phyloP scores from a whole-genome alignment of 441 rosid genomes.

The Pelargonium myrrhifolium region DNA sequence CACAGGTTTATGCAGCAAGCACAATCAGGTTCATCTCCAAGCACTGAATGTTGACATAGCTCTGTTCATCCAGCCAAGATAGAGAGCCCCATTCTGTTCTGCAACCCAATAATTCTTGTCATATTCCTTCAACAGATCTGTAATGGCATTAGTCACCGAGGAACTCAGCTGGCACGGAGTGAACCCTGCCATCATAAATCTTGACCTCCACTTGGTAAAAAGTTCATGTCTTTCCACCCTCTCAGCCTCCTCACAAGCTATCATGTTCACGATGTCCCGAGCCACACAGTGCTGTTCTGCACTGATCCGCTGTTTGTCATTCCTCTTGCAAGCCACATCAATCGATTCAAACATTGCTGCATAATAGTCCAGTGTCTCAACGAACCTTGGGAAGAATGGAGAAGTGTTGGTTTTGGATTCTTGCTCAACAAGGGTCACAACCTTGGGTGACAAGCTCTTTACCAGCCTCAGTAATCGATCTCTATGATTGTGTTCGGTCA shows the following conservation, averaged over 20 bases:
- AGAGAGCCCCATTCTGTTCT: conserved; percentile 45
- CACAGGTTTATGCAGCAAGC: conserved; percentile 16
- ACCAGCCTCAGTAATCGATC: conserved; percentile 49
- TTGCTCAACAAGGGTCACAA: conserved; percentile 57
- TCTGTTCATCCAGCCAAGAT: conserved; percentile 49
- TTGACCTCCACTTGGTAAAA: conserved; percentile 48
- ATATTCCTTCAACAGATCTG: conserved; percentile 33
- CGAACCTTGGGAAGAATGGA: conserved; percentile 43
- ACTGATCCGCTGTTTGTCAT: conserved; percentile 47
- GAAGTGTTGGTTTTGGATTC: conserved; percentile 66
- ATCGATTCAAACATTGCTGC: conserved; percentile 60
- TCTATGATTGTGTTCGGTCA: conserved; percentile 48
- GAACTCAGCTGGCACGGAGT: conserved; percentile 32
- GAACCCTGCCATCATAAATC: conserved; percentile 54
- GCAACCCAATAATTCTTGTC: conserved; percentile 31
- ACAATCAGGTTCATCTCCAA: conserved; percentile 42
- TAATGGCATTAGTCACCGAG: conserved; percentile 23
- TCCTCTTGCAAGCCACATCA: conserved; percentile 38
- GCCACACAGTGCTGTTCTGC: conserved; percentile 76
- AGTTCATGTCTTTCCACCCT: conserved; percentile 69
- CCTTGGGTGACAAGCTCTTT: conserved; percentile 51
- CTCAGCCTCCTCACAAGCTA: conserved; percentile 56
- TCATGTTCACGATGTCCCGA: conserved; percentile 69
- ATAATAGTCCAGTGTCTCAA: conserved; percentile 48
- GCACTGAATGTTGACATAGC: conserved; percentile 55